A percentile compares a stretch with the other conserved stretches of the same genome.
Evolutionary conservation across 176 grass and related monocot genomes (phyloP).

Genomic region (Carex kokanica): DNA sequence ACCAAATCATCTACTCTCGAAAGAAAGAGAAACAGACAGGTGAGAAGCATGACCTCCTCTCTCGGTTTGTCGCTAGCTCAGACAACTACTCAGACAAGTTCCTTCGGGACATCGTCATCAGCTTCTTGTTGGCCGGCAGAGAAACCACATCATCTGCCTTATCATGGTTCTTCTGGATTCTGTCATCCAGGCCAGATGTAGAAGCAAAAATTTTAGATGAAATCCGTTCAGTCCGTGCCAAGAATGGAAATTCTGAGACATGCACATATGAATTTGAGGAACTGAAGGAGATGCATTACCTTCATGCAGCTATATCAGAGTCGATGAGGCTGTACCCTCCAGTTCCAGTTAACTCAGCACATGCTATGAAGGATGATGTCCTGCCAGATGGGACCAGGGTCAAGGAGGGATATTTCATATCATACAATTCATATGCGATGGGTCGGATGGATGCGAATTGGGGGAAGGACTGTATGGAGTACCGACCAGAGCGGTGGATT

Average conservation of each 20-base stretch:
- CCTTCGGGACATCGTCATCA: conserved; percentile 76
- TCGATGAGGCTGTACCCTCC: conserved; percentile 74
- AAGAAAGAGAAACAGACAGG: conserved; percentile 35
- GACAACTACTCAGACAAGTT: conserved; percentile 35
- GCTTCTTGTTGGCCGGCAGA: conserved; percentile 59
- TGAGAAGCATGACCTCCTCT: conserved; percentile 57
- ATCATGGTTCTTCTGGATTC: conserved; percentile 84
- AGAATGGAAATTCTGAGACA: background rate
- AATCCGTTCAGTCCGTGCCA: conserved; percentile 36
- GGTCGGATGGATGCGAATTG: conserved; percentile 50
- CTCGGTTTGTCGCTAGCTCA: conserved; percentile 44
- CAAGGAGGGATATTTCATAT: conserved; percentile 38
- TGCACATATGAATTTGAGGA: conserved; percentile 49
- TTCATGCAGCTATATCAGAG: conserved; percentile 69
- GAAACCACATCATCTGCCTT: conserved; percentile 66
- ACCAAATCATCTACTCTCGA: conserved; percentile 41
- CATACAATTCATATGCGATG: conserved; percentile 54
- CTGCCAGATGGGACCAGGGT: conserved; percentile 68
- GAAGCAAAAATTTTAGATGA: conserved; percentile 48
- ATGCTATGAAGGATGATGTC: conserved; percentile 38
- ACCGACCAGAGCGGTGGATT: conserved; percentile 61
- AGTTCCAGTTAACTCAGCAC: conserved; percentile 34
- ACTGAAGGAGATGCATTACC: conserved; percentile 74
- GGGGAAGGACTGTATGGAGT: conserved; percentile 47
- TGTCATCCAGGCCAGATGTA: conserved; percentile 58